These are phyloP conservation scores for Rickenella mellea DNA, from an alignment of 768 basidiomycete genomes.

Conservation along the genomic window DNA sequence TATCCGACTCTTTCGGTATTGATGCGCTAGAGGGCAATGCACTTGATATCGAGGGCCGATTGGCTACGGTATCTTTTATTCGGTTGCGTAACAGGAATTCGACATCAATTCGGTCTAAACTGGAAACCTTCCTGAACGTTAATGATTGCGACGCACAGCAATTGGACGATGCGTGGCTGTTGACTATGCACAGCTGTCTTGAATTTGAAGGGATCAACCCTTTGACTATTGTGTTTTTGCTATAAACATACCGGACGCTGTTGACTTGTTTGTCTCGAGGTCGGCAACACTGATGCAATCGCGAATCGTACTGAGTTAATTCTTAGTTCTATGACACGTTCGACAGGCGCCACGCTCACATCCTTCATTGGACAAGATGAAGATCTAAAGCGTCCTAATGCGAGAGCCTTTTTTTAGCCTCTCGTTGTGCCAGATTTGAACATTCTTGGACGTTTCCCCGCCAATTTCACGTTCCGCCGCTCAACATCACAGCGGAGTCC, in stretches of 20 bases:
- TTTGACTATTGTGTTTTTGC: conserved; percentile 56
- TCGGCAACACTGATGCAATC: conserved; percentile 16
- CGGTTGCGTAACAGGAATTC: conserved; percentile 37
- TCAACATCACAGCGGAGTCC: no score
- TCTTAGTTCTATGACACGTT: conserved; percentile 64
- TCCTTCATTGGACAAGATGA: conserved; percentile 38
- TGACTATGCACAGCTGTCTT: conserved; percentile 63
- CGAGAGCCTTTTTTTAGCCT: conserved; percentile 16
- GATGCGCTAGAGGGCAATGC: conserved; percentile 36
- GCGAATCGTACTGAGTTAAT: not conserved
- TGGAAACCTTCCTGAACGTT: not conserved
- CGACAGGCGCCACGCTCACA: conserved; percentile 55
- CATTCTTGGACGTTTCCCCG: conserved; percentile 61
- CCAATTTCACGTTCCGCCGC: conserved; percentile 65
- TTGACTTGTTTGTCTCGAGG: conserved; percentile 48
- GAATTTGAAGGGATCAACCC: conserved; percentile 69
- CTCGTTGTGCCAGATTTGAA: conserved; percentile 30
- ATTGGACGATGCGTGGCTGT: conserved; percentile 53
- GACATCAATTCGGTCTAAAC: not conserved
- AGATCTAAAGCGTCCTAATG: conserved; percentile 23
- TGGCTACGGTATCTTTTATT: conserved; percentile 38
- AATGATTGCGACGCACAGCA: not conserved
- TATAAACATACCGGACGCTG: conserved; percentile 27
- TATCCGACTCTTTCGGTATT: conserved; percentile 51
- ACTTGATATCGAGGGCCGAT: conserved; percentile 45